phyloP scores from a whole-genome alignment of 345 rosid species.

The Zanthoxylum bungeanum region DNA sequence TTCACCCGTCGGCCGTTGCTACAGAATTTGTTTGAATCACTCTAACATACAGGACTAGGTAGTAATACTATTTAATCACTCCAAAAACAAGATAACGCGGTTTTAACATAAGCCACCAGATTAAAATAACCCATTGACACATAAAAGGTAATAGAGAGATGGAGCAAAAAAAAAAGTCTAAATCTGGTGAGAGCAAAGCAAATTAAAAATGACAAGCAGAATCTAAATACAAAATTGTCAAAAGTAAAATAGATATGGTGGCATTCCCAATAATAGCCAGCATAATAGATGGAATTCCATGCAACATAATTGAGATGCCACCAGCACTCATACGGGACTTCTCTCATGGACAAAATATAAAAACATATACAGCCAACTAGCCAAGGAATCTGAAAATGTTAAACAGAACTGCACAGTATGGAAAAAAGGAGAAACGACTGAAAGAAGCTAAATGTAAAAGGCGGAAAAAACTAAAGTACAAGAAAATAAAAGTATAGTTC shows the following conservation, averaged over 20 bases:
- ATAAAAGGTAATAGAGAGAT: neutral
- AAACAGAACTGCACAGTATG: neutral
- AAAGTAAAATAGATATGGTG: neutral
- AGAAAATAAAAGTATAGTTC: slow-evolving; percentile 5
- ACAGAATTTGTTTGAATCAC: neutral
- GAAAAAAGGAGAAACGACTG: slow-evolving; percentile 4
- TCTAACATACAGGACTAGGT: neutral
- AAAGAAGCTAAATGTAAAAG: slow-evolving; percentile 5
- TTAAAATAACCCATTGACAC: neutral
- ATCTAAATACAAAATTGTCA: neutral
- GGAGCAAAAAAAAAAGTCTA: too few relatives aligned
- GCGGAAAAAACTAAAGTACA: neutral
- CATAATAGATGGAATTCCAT: neutral
- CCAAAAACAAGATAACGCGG: neutral
- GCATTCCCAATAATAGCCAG: neutral
- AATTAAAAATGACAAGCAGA: neutral
- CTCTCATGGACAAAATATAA: neutral
- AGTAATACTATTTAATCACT: neutral
- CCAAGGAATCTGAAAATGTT: neutral
- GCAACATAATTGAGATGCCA: neutral
- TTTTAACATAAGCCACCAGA: neutral
- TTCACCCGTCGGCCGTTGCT: neutral
- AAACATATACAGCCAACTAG: neutral
- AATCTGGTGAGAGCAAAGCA: neutral
- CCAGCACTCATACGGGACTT: neutral